phyloP scores from a whole-genome alignment of 202 grass and related monocot species.

The Brachypodium distachyon region DNA sequence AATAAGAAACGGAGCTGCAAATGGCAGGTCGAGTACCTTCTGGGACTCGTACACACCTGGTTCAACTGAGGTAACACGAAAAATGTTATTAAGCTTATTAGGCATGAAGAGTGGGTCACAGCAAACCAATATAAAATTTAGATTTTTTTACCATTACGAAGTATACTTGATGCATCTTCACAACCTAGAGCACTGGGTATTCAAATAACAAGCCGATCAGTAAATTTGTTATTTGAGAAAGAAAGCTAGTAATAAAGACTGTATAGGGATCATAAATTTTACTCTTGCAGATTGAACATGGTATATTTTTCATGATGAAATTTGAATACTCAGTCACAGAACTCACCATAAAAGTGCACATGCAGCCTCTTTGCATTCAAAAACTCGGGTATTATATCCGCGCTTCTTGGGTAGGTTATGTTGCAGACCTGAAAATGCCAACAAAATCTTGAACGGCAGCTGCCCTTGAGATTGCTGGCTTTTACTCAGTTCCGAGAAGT shows the following conservation, averaged over 20 bases:
- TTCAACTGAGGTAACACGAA: slow-evolving; percentile 41
- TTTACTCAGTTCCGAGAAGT: slow-evolving; percentile 66
- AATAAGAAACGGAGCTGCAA: neutral
- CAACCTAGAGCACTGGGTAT: slow-evolving; percentile 35
- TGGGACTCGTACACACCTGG: slow-evolving; percentile 44
- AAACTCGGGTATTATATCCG: slow-evolving; percentile 80
- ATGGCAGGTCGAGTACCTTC: slow-evolving; percentile 33
- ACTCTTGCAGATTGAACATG: neutral
- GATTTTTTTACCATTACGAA: slow-evolving; percentile 45
- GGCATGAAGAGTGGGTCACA: neutral
- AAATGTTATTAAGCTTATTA: slow-evolving; percentile 14
- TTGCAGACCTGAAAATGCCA: slow-evolving; percentile 91
- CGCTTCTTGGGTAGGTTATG: slow-evolving; percentile 77
- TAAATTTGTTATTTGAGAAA: neutral
- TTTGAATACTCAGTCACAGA: neutral
- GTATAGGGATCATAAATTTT: neutral
- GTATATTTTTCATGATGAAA: neutral
- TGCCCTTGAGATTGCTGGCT: slow-evolving; percentile 32
- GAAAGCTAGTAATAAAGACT: neutral
- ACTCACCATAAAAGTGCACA: slow-evolving; percentile 66
- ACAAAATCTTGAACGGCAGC: slow-evolving; percentile 80
- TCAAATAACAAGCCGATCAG: slow-evolving; percentile 24
- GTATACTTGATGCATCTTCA: slow-evolving; percentile 28
- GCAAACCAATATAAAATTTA: slow-evolving; percentile 4
- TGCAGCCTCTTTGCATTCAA: slow-evolving; percentile 85